phyloP scores from a whole-genome alignment of 768 basidiomycete species.

The Cystobasidium ongulense region DNA sequence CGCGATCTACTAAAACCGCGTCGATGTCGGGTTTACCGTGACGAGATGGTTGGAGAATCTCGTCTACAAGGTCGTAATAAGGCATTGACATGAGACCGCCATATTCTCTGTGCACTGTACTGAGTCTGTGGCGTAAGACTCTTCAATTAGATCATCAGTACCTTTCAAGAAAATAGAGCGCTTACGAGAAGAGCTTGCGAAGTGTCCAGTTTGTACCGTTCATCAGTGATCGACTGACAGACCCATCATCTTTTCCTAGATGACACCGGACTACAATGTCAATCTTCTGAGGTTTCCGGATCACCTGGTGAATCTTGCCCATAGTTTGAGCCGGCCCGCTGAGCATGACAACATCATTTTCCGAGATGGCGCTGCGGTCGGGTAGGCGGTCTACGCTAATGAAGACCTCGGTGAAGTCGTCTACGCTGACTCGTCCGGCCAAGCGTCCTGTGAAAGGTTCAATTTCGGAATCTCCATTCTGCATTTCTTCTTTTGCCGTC shows the following conservation, averaged over 20 bases:
- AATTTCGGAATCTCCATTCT: conserved; percentile 50
- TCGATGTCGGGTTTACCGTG: conserved; percentile 50
- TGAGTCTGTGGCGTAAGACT: conserved; percentile 54
- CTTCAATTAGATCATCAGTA: conserved; percentile 12
- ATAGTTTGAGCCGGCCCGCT: conserved; percentile 55
- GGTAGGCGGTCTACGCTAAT: conserved; percentile 55
- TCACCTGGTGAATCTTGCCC: conserved; percentile 60
- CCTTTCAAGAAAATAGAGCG: conserved; percentile 15
- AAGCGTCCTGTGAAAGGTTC: conserved; percentile 52
- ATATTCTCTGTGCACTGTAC: conserved; percentile 86
- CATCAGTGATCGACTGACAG: conserved; percentile 57
- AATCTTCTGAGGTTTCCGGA: conserved; percentile 49
- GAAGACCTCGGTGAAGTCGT: conserved; percentile 77
- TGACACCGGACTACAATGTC: conserved; percentile 59
- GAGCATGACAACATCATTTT: conserved; percentile 76
- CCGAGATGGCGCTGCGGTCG: conserved; percentile 66
- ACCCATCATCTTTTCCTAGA: conserved; percentile 40
- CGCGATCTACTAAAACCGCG: conserved; percentile 53
- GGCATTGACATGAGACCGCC: conserved; percentile 72
- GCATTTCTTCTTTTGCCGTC: conserved; percentile 63
- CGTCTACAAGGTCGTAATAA: conserved; percentile 67
- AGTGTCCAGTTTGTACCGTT: conserved; percentile 64
- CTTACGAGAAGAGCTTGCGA: conserved; percentile 73
- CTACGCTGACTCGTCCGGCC: conserved; percentile 60
- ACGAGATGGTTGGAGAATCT: conserved; percentile 63